Evolutionary conservation across 805 yeast genomes (phyloP).

Genomic region (Nadsonia fulvescens): DNA sequence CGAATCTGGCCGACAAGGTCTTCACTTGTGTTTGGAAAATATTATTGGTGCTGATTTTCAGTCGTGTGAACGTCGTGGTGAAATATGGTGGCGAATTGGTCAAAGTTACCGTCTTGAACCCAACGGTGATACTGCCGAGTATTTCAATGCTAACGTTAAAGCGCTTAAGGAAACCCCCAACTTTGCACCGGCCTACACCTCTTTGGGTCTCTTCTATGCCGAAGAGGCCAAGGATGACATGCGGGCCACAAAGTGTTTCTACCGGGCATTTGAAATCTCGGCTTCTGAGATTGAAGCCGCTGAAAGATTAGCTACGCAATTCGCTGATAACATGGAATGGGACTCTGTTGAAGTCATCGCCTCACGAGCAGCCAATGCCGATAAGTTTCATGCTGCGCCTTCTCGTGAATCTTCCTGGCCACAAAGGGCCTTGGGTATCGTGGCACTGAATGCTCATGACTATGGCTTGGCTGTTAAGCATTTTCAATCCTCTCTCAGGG

Average conservation of each 20-base stretch:
- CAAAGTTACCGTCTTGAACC: slow-evolving; percentile 30
- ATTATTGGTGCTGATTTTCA: slow-evolving; percentile 33
- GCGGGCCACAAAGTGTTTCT: slow-evolving; percentile 72
- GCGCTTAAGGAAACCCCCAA: slow-evolving; percentile 47
- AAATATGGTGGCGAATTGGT: slow-evolving; percentile 57
- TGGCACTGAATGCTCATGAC: slow-evolving; percentile 50
- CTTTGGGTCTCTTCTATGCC: slow-evolving; percentile 59
- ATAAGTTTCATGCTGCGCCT: too few species aligned
- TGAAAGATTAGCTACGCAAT: slow-evolving; percentile 46
- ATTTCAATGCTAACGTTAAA: slow-evolving; percentile 36
- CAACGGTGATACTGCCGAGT: slow-evolving; percentile 21
- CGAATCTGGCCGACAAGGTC: slow-evolving; percentile 32
- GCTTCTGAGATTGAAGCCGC: slow-evolving; percentile 63
- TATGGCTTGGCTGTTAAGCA: slow-evolving; percentile 69
- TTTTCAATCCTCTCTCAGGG: slow-evolving; percentile 72
- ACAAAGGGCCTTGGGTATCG: slow-evolving; percentile 67
- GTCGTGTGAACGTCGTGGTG: slow-evolving; percentile 39
- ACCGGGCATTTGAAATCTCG: slow-evolving; percentile 79
- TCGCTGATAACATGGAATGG: slow-evolving; percentile 62
- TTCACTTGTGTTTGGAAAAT: slow-evolving; percentile 26
- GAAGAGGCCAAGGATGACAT: slow-evolving; percentile 36
- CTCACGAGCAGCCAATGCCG: slow-evolving; percentile 44
- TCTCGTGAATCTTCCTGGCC: slow-evolving; percentile 60
- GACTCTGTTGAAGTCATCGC: slow-evolving; percentile 62
- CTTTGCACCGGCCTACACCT: slow-evolving; percentile 65